Conservation (phyloP, 371 early-diverging fungal genomes). For the Apophysomyces elegans region DNA sequence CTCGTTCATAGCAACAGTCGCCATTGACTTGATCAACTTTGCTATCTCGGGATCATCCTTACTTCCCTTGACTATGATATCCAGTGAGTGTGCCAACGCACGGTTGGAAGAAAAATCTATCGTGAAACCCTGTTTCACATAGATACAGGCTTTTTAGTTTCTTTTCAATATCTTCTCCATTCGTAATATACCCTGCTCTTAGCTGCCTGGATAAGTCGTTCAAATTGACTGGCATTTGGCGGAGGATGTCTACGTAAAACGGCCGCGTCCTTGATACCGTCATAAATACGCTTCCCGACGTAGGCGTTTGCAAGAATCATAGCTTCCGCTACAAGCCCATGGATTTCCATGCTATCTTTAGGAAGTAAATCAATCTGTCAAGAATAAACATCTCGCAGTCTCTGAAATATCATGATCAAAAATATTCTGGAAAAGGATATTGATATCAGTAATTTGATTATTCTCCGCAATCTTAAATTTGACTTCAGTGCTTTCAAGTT, state of each 20-base stretch:
- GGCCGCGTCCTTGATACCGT: constrained; percentile 81
- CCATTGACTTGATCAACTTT: constrained; percentile 72
- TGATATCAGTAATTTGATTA: constrained; percentile 66
- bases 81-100: constrained; percentile 66
- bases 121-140: constrained; percentile 47
- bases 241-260: constrained; percentile 87
- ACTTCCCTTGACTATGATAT: constrained; percentile 36
- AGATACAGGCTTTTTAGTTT: not conserved
- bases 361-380: constrained; percentile 53
- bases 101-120: constrained; percentile 71
- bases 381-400: constrained; percentile 35
- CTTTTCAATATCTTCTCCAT: not conserved
- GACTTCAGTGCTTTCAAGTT: constrained; percentile 76
- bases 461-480: constrained; percentile 71
- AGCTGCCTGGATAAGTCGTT: constrained; percentile 70
- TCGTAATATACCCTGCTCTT: constrained; percentile 45
- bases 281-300: constrained; percentile 88
- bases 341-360: constrained; percentile 86
- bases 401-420: constrained; percentile 27
- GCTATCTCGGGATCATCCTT: constrained; percentile 59
- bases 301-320: constrained; percentile 98
- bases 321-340: constrained; percentile 97
- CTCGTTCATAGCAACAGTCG: constrained; percentile 80
- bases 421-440: constrained; percentile 47
- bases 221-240: constrained; percentile 70